A percentile compares a stretch with the other conserved stretches of the same genome.
Evolutionary conservation across 768 basidiomycete species (phyloP).

Genomic region (Sporobolomyces phaffii): DNA sequence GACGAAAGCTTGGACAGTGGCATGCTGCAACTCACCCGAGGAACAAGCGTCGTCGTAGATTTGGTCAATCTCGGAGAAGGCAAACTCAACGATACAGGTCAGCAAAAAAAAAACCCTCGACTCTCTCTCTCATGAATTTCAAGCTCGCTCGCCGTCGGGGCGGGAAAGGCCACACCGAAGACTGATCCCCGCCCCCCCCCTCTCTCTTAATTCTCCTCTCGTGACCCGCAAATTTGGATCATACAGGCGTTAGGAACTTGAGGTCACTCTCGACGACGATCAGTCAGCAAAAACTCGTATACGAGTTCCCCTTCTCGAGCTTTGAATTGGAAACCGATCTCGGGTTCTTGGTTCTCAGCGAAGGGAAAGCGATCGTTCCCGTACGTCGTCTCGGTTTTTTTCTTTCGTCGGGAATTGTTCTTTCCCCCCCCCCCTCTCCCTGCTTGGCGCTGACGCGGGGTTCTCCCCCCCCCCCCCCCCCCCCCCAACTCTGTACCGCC

Average conservation of each 20-base stretch:
- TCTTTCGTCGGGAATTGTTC: no score
- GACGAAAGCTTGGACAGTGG: constrained; percentile 43
- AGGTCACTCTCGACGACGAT: constrained; percentile 39
- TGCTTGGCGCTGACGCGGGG: no score
- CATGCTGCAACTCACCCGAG: constrained; percentile 38
- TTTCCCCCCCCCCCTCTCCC: not conserved
- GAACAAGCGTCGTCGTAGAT: constrained; percentile 40
- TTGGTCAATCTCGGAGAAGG: constrained; percentile 41
- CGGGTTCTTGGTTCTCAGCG: constrained; percentile 38
- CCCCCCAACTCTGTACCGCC: no score
- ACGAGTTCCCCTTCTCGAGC: constrained; percentile 44
- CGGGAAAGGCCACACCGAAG: no score
- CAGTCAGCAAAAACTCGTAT: constrained; percentile 41
- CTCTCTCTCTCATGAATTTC: no score
- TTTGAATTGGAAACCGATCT: constrained; percentile 43
- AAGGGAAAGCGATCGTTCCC: constrained; percentile 42
- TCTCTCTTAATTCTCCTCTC: no score
- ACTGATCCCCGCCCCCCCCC: no score
- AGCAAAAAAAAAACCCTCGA: no score
- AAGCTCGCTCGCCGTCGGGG: no score
- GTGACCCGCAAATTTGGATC: no score
- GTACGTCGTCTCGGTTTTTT: constrained; percentile 17
- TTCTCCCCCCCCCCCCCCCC: no score
- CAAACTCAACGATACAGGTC: constrained; percentile 41
- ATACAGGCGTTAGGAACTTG: constrained; percentile 42